phyloP scores from a whole-genome alignment of 345 rosid species.

The Raphanus raphanistrum region DNA sequence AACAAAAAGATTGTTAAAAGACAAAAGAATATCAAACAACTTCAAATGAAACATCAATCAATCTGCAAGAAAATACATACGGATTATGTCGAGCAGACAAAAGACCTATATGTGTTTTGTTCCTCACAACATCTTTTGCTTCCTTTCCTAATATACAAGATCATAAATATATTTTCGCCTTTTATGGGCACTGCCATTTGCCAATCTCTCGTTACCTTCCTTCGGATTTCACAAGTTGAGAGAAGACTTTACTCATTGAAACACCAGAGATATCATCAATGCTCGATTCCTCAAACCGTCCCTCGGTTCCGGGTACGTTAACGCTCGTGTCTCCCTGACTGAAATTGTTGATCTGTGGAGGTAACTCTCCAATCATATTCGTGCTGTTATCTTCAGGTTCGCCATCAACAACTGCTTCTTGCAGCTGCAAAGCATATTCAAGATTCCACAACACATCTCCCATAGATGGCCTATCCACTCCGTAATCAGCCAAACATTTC shows the following conservation, averaged over 20 bases:
- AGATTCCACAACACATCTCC: conserved; percentile 44
- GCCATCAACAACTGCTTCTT: conserved; percentile 52
- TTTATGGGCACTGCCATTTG: conserved; percentile 13
- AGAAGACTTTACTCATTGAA: conserved; percentile 88
- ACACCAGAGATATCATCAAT: conserved; percentile 65
- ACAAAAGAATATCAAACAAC: conserved; percentile 27
- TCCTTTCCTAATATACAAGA: not conserved
- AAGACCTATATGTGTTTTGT: not conserved
- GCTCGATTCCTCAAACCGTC: conserved; percentile 52
- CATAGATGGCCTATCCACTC: conserved; percentile 39
- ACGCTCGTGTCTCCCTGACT: conserved; percentile 52
- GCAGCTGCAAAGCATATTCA: conserved; percentile 34
- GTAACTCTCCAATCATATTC: conserved; percentile 74
- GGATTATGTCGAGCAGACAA: not conserved
- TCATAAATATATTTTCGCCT: not conserved
- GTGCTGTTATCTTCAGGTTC: conserved; percentile 82
- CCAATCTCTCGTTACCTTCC: conserved; percentile 52
- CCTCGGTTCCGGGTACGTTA: conserved; percentile 32
- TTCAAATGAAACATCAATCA: conserved; percentile 4
- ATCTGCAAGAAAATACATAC: conserved; percentile 25
- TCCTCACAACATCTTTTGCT: conserved; percentile 12
- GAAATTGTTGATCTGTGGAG: conserved; percentile 64
- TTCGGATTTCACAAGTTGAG: conserved; percentile 87
- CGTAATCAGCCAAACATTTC: conserved; percentile 38
- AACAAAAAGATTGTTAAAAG: conserved; percentile 5